These are phyloP conservation scores for Cyphellophora europaea DNA, from an alignment of 2,329 filamentous ascomycete species.

Conservation along the genomic window DNA sequence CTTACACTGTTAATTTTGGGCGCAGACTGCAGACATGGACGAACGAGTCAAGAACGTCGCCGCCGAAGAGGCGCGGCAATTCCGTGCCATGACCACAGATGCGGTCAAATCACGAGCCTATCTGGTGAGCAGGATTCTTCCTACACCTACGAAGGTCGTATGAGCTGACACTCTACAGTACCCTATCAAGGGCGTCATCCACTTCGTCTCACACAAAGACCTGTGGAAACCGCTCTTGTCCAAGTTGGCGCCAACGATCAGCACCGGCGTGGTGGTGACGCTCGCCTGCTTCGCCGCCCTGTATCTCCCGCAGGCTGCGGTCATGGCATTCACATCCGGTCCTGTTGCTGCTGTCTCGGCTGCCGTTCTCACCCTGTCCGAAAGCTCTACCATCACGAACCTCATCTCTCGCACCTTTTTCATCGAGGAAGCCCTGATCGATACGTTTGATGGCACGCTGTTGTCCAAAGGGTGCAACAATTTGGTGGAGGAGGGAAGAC, in stretches of 20 bases:
- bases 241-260: slow-evolving; percentile 53
- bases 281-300: slow-evolving; percentile 78
- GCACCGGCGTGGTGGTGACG: slow-evolving; percentile 63
- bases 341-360: slow-evolving; percentile 56
- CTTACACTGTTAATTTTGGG: too few relatives aligned
- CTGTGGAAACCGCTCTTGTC: slow-evolving; percentile 51
- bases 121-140: slow-evolving; percentile 33
- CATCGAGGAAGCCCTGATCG: slow-evolving; percentile 71
- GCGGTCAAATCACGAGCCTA: slow-evolving; percentile 70
- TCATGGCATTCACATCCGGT: slow-evolving; percentile 77
- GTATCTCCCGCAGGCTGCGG: slow-evolving; percentile 73
- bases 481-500: slow-evolving; percentile 65
- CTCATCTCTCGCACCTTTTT: slow-evolving; percentile 61
- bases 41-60: slow-evolving; percentile 49
- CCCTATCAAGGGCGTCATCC: slow-evolving; percentile 45
- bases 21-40: slow-evolving; percentile 12
- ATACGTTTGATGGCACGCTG: slow-evolving; percentile 75
- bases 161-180: slow-evolving; percentile 4
- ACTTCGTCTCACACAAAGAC: slow-evolving; percentile 47
- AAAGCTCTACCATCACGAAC: slow-evolving; percentile 43
- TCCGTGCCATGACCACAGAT: slow-evolving; percentile 54
- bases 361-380: slow-evolving; percentile 48
- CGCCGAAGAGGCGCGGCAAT: slow-evolving; percentile 61
- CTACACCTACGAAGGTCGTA: neutral
- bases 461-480: slow-evolving; percentile 44